Percentiles rank a stretch among this genome's conserved stretches.
These are phyloP conservation scores for Dimargaris xerosporica DNA, from an alignment of 192 early-diverging fungal species.

Conservation along the genomic window DNA sequence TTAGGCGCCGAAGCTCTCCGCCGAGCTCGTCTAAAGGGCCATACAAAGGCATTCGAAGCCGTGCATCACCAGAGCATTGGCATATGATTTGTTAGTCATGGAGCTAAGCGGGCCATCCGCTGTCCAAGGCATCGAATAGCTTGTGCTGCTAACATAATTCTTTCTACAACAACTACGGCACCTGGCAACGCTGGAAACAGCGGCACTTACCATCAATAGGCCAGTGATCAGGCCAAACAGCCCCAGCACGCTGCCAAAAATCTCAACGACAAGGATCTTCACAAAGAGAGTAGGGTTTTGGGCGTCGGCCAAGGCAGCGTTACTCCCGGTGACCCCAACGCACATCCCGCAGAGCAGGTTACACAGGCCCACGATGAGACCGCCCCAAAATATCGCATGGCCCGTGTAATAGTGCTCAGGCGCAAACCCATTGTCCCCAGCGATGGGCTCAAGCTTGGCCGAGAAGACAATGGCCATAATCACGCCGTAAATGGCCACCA, in stretches of 20 bases:
- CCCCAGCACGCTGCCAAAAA: constrained; percentile 90
- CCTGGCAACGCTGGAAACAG: no score
- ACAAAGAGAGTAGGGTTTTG: constrained; percentile 90
- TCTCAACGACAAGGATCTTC: constrained; percentile 93
- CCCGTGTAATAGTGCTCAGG: constrained; percentile 65
- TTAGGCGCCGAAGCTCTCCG: constrained; percentile 2
- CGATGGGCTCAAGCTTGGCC: constrained; percentile 55
- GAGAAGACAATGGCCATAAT: constrained; percentile 98
- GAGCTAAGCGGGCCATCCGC: no score
- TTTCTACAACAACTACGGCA: no score
- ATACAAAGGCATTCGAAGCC: no score
- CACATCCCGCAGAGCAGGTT: constrained; percentile 88
- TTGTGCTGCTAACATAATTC: no score
- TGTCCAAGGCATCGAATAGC: no score
- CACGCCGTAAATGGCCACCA: constrained; percentile 96
- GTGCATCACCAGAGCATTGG: no score
- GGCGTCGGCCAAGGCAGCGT: constrained; percentile 90
- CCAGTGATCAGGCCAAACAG: constrained; percentile 95
- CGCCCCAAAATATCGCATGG: constrained; percentile 91
- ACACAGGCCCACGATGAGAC: constrained; percentile 83
- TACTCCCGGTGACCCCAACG: constrained; percentile 86
- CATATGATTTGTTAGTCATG: no score
- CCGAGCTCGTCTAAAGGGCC: neutral
- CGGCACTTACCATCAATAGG: constrained; percentile 48
- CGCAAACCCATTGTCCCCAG: constrained; percentile 27